phyloP scores from a whole-genome alignment of 305 asterid genomes.

The Vinca major region DNA sequence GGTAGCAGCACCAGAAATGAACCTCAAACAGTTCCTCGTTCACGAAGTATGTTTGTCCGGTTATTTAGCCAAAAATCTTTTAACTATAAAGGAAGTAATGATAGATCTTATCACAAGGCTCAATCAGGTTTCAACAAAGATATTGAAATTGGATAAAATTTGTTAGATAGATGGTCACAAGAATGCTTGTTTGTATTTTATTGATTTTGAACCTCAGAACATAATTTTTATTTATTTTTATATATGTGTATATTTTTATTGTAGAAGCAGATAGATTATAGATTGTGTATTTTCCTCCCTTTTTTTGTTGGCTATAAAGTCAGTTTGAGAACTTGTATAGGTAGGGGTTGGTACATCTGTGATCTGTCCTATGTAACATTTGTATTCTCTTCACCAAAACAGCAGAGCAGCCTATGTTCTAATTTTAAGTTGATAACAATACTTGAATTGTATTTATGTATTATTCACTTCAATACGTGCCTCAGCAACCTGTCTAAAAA shows the following conservation, averaged over 20 bases:
- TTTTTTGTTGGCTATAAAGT: not conserved
- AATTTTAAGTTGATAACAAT: not conserved
- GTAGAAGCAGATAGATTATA: not conserved
- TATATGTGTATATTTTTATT: not conserved
- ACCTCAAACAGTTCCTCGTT: conserved; percentile 29
- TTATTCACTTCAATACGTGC: no score
- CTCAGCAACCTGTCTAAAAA: no score
- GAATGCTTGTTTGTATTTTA: conserved; percentile 1
- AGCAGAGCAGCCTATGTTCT: not conserved
- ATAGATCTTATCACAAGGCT: conserved; percentile 32
- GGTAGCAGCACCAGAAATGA: conserved; percentile 13
- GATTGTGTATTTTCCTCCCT: not conserved
- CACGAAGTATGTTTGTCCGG: conserved; percentile 52
- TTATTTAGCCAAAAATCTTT: conserved; percentile 55
- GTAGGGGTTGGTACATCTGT: not conserved
- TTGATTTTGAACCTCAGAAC: not conserved
- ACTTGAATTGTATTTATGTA: no score
- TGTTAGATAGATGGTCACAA: no score
- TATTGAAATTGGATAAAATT: conserved; percentile 32
- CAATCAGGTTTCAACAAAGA: conserved; percentile 34
- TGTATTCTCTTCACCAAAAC: not conserved
- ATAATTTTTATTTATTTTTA: not conserved
- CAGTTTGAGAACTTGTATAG: not conserved
- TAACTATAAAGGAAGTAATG: conserved; percentile 27
- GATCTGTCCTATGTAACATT: no score